Base-by-base conservation (phyloP, 345 rosid genomes). In the Hibiscus trionum region DNA sequence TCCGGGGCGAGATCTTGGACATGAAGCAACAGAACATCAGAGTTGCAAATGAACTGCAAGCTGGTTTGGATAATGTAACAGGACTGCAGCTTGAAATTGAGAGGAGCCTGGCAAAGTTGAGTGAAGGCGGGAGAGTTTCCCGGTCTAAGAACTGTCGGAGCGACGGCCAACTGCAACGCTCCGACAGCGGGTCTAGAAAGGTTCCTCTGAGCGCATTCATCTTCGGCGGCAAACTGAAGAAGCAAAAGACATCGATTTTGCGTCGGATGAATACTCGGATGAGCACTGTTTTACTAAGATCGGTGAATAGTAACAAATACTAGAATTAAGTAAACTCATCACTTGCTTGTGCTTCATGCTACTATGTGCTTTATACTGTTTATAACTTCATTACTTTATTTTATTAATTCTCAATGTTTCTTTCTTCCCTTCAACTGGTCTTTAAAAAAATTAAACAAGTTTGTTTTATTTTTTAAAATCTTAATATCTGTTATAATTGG, bases 11-110 rank as follows among this genome's bases (percentile, higher is more conserved):
- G 83, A 81, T 93, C 70, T 76, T 93, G 87, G 93, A 90, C 86
- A 96, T 96, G 99, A 96, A 96, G 74, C 99, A 96, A 71, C 98
- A 96, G 84, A 96, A 96, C 63, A 88, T 86, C 82, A 93, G 87
- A 80, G 98, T 96, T 62, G 97, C 90, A 71, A 87, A 87, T 12
- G 97, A 96, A 80, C 65, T 96, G 80, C 98, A 96, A 74, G 95
- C 97, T 0, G 98, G 99, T 57, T 60, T 96, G 52, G 97, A 96
- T 75, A 94, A 88, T 83, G 82, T 93, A 29, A 84, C 89, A 3
- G 81, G 81, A 2, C 82, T 91, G 73, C 90, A 85, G 21, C 85
- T 84, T n/a, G 96, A 91, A 61, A 75, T 84, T 66, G 97, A 89
- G 64, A 87, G 76, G 80, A 82, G 86, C 21, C 63, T 89, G 47